Percentiles rank a stretch among this genome's conserved stretches.
phyloP scores from a whole-genome alignment of 352 stramenopile genomes.

The Phytopythium aichiense region DNA sequence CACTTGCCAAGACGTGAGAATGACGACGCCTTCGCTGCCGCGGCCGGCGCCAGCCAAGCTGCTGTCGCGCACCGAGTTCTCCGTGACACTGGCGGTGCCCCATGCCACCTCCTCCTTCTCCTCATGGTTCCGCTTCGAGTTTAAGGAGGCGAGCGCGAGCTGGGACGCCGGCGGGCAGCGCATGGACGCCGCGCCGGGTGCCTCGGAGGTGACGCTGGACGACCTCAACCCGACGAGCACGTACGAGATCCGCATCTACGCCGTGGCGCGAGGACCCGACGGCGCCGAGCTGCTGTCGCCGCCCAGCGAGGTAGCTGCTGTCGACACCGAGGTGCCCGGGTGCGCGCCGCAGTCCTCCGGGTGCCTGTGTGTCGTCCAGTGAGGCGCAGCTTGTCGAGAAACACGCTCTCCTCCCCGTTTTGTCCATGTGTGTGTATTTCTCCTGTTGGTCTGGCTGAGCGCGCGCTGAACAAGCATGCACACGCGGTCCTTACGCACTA shows the following conservation, averaged over 20 bases:
- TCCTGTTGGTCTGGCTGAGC: neutral
- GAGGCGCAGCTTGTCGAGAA: constrained; percentile 2
- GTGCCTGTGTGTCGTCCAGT: constrained; percentile 52
- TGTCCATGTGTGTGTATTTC: neutral
- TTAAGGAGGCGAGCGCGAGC: constrained; percentile 49
- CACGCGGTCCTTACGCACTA: neutral
- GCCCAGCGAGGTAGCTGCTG: constrained; percentile 69
- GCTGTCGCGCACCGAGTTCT: constrained; percentile 77
- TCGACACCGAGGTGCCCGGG: constrained; percentile 85
- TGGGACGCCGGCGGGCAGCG: constrained; percentile 29
- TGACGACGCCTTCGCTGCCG: neutral
- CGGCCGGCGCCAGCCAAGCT: constrained; percentile 59
- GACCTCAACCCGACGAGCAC: constrained; percentile 86
- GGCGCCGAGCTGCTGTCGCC: constrained; percentile 40
- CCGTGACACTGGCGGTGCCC: constrained; percentile 63
- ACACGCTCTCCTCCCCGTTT: neutral
- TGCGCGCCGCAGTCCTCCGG: constrained; percentile 60
- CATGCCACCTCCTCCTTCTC: constrained; percentile 11
- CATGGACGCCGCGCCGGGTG: constrained; percentile 38
- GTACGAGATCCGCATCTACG: constrained; percentile 83
- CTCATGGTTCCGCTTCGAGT: constrained; percentile 66
- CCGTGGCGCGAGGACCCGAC: constrained; percentile 32
- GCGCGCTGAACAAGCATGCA: neutral
- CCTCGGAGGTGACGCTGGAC: constrained; percentile 61
- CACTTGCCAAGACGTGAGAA: too few species aligned